Evolutionary conservation across 352 stramenopile genomes (phyloP).

Genomic region (Halophytophthora batemanensis): DNA sequence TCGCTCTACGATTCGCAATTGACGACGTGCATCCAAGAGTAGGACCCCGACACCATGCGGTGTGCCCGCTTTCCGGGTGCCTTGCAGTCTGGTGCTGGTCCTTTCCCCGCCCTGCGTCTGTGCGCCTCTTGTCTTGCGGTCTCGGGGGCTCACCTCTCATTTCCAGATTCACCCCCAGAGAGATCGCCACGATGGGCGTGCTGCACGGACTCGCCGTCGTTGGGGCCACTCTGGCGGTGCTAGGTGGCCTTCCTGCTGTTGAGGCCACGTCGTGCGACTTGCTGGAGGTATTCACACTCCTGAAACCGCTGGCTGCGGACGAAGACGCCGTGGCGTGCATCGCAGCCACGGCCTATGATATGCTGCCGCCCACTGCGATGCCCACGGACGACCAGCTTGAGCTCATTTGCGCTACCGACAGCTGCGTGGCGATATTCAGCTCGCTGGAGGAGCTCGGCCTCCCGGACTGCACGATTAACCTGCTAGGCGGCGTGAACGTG

Average conservation of each 20-base stretch:
- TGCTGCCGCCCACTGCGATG: conserved; percentile 23
- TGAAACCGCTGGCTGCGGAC: conserved; percentile 33
- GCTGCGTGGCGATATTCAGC: conserved; percentile 24
- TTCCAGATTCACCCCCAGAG: not conserved
- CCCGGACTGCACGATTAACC: conserved; percentile 38
- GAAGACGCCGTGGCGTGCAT: conserved; percentile 32
- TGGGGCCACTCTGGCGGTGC: not conserved
- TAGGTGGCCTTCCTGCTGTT: not conserved
- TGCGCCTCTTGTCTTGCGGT: too few species aligned
- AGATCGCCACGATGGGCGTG: not conserved
- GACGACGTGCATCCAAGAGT: not conserved
- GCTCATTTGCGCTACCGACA: conserved; percentile 24
- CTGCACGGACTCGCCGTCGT: conserved; percentile 5
- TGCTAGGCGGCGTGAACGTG: conserved; percentile 43
- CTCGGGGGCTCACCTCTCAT: not conserved
- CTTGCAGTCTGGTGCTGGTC: too few species aligned
- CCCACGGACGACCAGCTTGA: conserved; percentile 30
- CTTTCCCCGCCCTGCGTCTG: too few species aligned
- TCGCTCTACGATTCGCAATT: not conserved
- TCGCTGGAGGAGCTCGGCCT: conserved; percentile 32
- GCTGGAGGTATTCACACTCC: conserved; percentile 31
- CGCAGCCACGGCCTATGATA: conserved; percentile 28
- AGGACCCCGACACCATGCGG: not conserved
- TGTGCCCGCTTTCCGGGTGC: not conserved
- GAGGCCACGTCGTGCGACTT: conserved; percentile 25